phyloP scores from a whole-genome alignment of 768 basidiomycete genomes.

The Leccinum olivaceopallidum region DNA sequence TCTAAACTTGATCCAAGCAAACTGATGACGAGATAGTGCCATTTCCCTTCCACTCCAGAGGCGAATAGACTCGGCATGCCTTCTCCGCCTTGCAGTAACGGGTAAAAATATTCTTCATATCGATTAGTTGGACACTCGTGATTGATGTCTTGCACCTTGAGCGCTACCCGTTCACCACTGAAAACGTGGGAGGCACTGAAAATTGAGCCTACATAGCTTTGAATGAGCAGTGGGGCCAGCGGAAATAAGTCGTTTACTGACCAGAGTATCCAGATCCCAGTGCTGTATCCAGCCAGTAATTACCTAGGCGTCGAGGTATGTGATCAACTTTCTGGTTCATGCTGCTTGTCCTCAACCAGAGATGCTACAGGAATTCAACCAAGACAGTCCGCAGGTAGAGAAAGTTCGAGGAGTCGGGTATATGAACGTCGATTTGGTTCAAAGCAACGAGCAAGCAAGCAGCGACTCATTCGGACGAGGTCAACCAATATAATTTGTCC shows the following conservation, averaged over 20 bases:
- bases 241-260: slow-evolving; percentile 28
- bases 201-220: slow-evolving; percentile 59
- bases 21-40: slow-evolving; percentile 78
- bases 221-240: slow-evolving; percentile 1
- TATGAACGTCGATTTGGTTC: neutral
- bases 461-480: slow-evolving; percentile 2
- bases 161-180: slow-evolving; percentile 60
- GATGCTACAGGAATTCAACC: neutral
- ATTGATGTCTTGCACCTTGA: slow-evolving; percentile 70
- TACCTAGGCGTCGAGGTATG: slow-evolving; percentile 47
- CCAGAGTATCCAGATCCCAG: slow-evolving; percentile 79
- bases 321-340: slow-evolving; percentile 19
- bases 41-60: slow-evolving; percentile 53
- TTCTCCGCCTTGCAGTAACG: slow-evolving; percentile 64
- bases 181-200: slow-evolving; percentile 61
- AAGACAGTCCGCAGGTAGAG: neutral
- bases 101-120: slow-evolving; percentile 71
- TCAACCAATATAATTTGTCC: slow-evolving; percentile 5
- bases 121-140: slow-evolving; percentile 77
- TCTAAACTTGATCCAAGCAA: slow-evolving; percentile 73
- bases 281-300: slow-evolving; percentile 57
- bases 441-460: neutral
- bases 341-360: neutral
- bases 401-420: neutral
- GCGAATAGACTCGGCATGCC: slow-evolving; percentile 78